Conservation (phyloP, 495 filamentous ascomycete species). For the Aspergillus cavernicola region DNA sequence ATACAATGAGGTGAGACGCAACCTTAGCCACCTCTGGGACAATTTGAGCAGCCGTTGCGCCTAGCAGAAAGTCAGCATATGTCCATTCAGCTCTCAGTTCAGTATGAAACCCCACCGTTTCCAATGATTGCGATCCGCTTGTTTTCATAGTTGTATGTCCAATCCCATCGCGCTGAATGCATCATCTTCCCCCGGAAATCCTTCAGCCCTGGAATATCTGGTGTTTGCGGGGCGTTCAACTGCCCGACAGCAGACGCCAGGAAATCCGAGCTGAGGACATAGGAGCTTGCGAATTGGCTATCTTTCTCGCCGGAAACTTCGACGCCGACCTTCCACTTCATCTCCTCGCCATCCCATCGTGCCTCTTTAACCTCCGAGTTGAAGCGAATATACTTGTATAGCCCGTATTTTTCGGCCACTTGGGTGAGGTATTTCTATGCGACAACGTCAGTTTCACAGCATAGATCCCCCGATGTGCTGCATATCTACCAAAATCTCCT, state of each 20-base stretch:
- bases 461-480: not conserved
- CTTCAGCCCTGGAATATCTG: slow-evolving; percentile 57
- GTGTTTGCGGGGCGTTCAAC: slow-evolving; percentile 57
- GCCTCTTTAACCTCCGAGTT: slow-evolving; percentile 48
- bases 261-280: slow-evolving; percentile 51
- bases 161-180: slow-evolving; percentile 55
- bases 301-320: slow-evolving; percentile 44
- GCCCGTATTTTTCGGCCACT: slow-evolving; percentile 57
- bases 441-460: not conserved
- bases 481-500: slow-evolving; percentile 49
- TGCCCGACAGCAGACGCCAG: slow-evolving; percentile 63
- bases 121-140: slow-evolving; percentile 55
- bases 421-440: slow-evolving; percentile 51
- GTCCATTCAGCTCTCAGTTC: not conserved
- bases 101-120: slow-evolving; percentile 34
- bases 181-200: slow-evolving; percentile 50
- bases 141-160: slow-evolving; percentile 40
- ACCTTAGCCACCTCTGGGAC: slow-evolving; percentile 58
- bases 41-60: slow-evolving; percentile 70
- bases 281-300: slow-evolving; percentile 37
- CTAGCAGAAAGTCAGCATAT: slow-evolving; percentile 30
- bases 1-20: slow-evolving; percentile 55
- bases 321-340: slow-evolving; percentile 53
- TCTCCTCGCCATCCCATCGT: slow-evolving; percentile 52
- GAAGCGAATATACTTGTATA: slow-evolving; percentile 55